These are phyloP conservation scores for Arbutus unedo DNA, from an alignment of 148 eudicot species.

Conservation along the genomic window DNA sequence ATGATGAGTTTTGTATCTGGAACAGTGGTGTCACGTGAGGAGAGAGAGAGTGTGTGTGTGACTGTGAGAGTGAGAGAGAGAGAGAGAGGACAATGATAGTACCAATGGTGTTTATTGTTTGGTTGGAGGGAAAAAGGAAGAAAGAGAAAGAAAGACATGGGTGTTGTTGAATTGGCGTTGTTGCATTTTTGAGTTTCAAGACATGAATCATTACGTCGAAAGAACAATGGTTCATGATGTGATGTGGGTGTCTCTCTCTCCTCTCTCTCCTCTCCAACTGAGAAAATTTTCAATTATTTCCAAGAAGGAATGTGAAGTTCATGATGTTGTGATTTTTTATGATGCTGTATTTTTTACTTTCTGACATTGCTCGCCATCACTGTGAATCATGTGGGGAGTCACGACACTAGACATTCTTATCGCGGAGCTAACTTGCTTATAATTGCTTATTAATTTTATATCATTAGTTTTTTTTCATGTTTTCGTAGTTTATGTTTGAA, in stretches of 20 bases:
- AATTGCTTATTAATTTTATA: background rate
- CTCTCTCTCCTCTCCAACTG: background rate
- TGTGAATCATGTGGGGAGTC: too few species aligned
- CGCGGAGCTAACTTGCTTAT: too few species aligned
- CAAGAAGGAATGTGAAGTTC: too few species aligned
- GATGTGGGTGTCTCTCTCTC: background rate
- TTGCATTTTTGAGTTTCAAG: conserved; percentile 34
- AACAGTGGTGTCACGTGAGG: too few species aligned
- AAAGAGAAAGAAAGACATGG: background rate
- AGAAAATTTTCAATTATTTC: too few species aligned
- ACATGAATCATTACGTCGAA: conserved; percentile 40
- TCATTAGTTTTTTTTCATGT: background rate
- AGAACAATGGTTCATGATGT: conserved; percentile 30
- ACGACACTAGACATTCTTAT: too few species aligned
- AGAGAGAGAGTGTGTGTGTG: too few species aligned
- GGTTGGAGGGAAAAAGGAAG: background rate
- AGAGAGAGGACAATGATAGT: background rate
- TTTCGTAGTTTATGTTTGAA: too few species aligned
- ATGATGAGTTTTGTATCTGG: too few species aligned
- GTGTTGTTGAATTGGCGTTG: conserved; percentile 16
- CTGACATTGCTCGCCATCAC: too few species aligned
- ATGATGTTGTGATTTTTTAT: background rate
- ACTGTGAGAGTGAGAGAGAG: background rate
- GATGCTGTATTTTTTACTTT: too few species aligned
- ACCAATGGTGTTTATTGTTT: conserved; percentile 10